Evolutionary conservation across 1,284 basidiomycete genomes (phyloP).

Genomic region (Cryptococcus sp.): DNA sequence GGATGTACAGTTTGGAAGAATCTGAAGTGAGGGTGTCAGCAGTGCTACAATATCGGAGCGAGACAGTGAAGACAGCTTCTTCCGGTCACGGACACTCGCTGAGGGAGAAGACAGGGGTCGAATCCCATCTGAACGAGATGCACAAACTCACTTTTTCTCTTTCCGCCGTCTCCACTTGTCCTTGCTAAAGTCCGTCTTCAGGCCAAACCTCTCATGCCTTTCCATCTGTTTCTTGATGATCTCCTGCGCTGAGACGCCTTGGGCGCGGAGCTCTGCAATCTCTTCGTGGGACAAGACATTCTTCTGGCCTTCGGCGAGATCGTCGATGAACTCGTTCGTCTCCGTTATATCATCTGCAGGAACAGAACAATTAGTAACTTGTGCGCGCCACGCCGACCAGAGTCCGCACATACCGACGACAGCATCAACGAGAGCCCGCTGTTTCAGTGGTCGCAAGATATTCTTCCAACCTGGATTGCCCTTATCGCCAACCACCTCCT

Average conservation of each 20-base stretch:
- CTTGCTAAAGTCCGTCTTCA: slow-evolving; percentile 96
- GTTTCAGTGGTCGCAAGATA: slow-evolving; percentile 38
- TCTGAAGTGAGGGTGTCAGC: slow-evolving; percentile 54
- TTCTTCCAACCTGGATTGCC: slow-evolving; percentile 44
- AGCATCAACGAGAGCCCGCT: slow-evolving; percentile 39
- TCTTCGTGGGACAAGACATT: slow-evolving; percentile 71
- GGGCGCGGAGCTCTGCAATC: slow-evolving; percentile 65
- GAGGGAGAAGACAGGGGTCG: no score
- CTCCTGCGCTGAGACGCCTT: slow-evolving; percentile 63
- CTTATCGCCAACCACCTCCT: slow-evolving; percentile 8
- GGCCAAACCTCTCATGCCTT: slow-evolving; percentile 79
- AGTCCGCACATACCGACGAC: slow-evolving; percentile 38
- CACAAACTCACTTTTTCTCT: slow-evolving; percentile 77
- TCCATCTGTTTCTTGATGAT: slow-evolving; percentile 92
- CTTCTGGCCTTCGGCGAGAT: slow-evolving; percentile 65
- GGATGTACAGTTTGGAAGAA: slow-evolving; percentile 88
- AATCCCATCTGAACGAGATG: neutral
- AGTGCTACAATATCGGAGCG: neutral
- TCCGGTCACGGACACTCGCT: no score
- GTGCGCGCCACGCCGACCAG: neutral
- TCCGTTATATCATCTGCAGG: slow-evolving; percentile 47
- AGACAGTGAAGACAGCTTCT: no score
- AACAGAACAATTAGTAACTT: neutral
- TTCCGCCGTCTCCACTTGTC: slow-evolving; percentile 95
- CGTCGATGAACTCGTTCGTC: slow-evolving; percentile 60